These are phyloP conservation scores for Thalassiosira oceanica DNA, from an alignment of 352 stramenopile species.

Conservation along the genomic window DNA sequence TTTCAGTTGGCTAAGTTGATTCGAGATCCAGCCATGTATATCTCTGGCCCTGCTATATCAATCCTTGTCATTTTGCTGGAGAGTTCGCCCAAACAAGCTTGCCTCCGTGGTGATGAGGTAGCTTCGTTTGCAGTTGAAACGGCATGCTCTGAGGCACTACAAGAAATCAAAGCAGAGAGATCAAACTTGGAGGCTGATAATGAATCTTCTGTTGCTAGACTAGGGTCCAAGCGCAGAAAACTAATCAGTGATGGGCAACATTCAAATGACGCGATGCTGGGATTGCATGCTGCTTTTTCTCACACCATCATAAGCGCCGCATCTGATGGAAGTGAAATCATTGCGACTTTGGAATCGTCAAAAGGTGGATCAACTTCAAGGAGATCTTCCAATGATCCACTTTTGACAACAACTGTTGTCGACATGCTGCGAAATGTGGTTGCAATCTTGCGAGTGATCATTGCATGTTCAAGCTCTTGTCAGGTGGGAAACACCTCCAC, in stretches of 20 bases:
- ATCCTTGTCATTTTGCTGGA: constrained; percentile 33
- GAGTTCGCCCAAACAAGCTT: constrained; percentile 1
- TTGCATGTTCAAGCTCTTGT: too few relatives aligned
- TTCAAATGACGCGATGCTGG: neutral
- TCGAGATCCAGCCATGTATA: constrained; percentile 22
- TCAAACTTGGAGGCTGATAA: constrained; percentile 1
- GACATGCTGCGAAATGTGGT: constrained; percentile 19
- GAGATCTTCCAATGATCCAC: constrained; percentile 12
- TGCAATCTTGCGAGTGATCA: neutral
- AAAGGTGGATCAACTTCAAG: too few relatives aligned
- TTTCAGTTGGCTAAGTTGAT: constrained; percentile 37
- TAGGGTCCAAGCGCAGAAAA: constrained; percentile 46
- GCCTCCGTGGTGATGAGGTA: neutral
- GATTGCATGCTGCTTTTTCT: neutral
- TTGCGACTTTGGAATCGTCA: constrained; percentile 23
- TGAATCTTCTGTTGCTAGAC: constrained; percentile 9
- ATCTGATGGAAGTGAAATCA: constrained; percentile 16
- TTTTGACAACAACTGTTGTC: constrained; percentile 33
- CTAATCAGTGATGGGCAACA: constrained; percentile 14
- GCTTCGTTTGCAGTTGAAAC: constrained; percentile 13
- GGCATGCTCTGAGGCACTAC: constrained; percentile 30
- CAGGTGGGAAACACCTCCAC: neutral
- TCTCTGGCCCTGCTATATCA: constrained; percentile 29
- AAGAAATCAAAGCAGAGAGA: neutral
- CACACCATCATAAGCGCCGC: constrained; percentile 3